A percentile compares a stretch with the other conserved stretches of the same genome.
Conservation (phyloP, 2,329 filamentous ascomycete genomes). For the Alternaria hordeiaustralica region DNA sequence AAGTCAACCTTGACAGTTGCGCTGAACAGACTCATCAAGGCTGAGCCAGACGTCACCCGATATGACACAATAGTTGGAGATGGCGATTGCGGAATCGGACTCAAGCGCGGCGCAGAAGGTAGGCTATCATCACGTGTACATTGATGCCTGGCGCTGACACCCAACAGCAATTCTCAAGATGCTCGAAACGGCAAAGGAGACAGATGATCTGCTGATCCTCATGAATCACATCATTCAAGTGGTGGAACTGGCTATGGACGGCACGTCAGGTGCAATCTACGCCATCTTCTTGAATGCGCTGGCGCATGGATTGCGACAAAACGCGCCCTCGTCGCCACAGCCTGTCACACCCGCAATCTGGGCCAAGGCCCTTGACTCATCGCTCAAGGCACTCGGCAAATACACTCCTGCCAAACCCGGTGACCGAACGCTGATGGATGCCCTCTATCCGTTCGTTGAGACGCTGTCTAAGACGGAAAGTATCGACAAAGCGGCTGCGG, state of each 20-base stretch:
- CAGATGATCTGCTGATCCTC: conserved; percentile 65
- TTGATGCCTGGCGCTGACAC: conserved; percentile 31
- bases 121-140: conserved; percentile 42
- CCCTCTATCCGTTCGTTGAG: conserved; percentile 85
- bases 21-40: conserved; percentile 67
- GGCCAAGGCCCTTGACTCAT: conserved; percentile 73
- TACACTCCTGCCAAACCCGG: conserved; percentile 92
- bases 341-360: conserved; percentile 60
- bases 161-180: conserved; percentile 51
- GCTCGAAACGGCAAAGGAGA: conserved; percentile 52
- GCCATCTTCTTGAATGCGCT: conserved; percentile 92
- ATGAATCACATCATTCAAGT: conserved; percentile 66
- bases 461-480: conserved; percentile 70
- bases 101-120: conserved; percentile 84
- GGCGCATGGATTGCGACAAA: conserved; percentile 68
- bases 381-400: conserved; percentile 67
- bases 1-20: conserved; percentile 62
- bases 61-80: conserved; percentile 86
- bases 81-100: conserved; percentile 85
- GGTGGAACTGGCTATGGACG: conserved; percentile 75
- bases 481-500: conserved; percentile 74
- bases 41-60: conserved; percentile 69
- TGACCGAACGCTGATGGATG: conserved; percentile 90
- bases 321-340: conserved; percentile 55
- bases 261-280: conserved; percentile 77